These are phyloP conservation scores for Suhomyces kunorum DNA, from an alignment of 1,139 yeast genomes.

Conservation along the genomic window DNA sequence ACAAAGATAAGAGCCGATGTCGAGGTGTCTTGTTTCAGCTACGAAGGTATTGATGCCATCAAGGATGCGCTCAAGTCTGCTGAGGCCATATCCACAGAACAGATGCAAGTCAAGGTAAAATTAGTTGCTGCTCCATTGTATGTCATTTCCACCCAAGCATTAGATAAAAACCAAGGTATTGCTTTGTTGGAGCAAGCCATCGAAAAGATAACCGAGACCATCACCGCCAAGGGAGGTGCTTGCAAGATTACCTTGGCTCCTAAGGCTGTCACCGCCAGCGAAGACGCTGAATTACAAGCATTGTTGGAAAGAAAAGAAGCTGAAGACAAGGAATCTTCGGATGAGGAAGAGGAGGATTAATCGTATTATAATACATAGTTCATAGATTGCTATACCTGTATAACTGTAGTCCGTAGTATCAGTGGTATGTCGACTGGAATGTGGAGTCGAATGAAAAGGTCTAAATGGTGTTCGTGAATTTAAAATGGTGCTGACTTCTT, in stretches of 20 bases:
- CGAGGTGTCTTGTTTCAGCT: conserved; percentile 94
- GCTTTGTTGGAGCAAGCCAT: conserved; percentile 78
- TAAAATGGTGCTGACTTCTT: conserved; percentile 28
- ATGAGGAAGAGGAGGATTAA: conserved; percentile 45
- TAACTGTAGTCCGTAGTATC: neutral
- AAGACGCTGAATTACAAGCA: conserved; percentile 96
- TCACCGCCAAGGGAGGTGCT: conserved; percentile 76
- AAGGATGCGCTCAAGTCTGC: conserved; percentile 86
- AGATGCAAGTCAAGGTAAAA: conserved; percentile 84
- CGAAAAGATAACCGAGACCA: conserved; percentile 66
- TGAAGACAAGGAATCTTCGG: conserved; percentile 47
- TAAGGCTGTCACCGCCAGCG: conserved; percentile 97
- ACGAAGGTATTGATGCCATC: conserved; percentile 98
- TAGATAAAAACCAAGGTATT: conserved; percentile 88
- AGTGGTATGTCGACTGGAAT: neutral
- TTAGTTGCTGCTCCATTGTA: conserved; percentile 97
- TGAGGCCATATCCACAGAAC: conserved; percentile 80
- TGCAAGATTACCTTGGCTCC: conserved; percentile 97
- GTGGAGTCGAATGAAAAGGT: neutral
- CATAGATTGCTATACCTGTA: conserved; percentile 10
- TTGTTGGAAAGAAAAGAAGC: conserved; percentile 64
- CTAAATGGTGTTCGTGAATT: neutral
- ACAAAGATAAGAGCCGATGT: conserved; percentile 97
- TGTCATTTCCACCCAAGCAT: conserved; percentile 88
- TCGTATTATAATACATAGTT: conserved; percentile 8